Evolutionary conservation across 345 rosid species (phyloP), one percentile per base, ranked within the genome.

Genomic region (Passiflora organensis): DNA sequence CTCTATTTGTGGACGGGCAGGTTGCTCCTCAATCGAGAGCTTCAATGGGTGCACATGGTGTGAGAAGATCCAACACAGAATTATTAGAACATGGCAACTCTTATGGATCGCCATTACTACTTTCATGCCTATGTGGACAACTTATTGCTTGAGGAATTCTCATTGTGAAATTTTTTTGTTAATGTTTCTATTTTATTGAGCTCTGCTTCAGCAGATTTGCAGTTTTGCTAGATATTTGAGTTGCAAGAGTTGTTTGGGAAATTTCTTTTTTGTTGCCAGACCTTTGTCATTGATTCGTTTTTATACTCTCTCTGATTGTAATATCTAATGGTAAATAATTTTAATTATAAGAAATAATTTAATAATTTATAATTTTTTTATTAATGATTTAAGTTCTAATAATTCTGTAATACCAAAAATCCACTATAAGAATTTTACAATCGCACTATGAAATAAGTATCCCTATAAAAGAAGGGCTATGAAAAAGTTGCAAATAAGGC

Each of bases 61-160:
- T 37, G 22, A 56, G 66, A 60, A 67, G 74, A 59, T 53, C 71
- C 23, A 65, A 45, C 65, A 55, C 49, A 41, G 56, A 58, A 59
- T 55, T 60, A 50, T 37, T 62, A 61, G 63, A 68, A 58, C 70
- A 59, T 22, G 72, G 63, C 38, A 50, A 55, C 66, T 72, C 63
- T 6, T 58, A 56, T 48, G 79, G 79, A 74, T 60, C 55, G 48
- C 67, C 77, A 17, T 48, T 75, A 49, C 14, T 77, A 32, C 52
- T 75, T 34, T 63, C 82, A 51, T 62, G 84, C 47, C 64, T 79
- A 48, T 68, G 84, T 46, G 76, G 80, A 37, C 72, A 75, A 32
- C 71, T 66, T 24, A 44, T 73, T 54, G 39, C 63, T 64, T 55
- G 62, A 67, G 37, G 20, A 18, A 41, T 45, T 53, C 19, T 43